Conservation (phyloP, 495 filamentous ascomycete species). For the Corynascus novoguineensis region DNA sequence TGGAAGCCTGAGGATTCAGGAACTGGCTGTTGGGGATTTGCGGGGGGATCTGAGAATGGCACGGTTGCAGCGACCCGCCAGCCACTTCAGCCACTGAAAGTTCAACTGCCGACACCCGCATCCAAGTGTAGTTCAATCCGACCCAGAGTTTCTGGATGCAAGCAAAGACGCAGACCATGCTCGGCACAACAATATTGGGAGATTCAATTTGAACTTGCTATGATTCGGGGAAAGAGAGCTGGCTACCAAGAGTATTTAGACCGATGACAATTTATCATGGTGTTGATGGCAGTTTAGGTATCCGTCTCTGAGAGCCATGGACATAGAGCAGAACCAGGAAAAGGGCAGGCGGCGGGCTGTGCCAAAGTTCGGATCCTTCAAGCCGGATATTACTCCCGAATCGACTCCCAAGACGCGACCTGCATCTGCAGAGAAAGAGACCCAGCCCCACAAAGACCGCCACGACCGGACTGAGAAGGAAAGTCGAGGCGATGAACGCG, state of each 20-base stretch:
- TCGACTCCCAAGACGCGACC: neutral
- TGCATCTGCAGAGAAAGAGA: constrained; percentile 1
- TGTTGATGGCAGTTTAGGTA: too few species aligned
- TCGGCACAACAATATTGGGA: too few species aligned
- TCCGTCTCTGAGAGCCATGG: neutral
- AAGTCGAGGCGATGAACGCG: neutral
- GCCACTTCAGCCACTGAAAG: neutral
- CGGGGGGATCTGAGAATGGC: constrained; percentile 1
- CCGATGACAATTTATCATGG: too few species aligned
- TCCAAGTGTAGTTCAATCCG: too few species aligned
- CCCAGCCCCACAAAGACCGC: neutral
- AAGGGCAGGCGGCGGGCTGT: constrained; percentile 30
- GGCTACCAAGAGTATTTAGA: too few species aligned
- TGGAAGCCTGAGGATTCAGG: neutral
- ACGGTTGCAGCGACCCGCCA: neutral
- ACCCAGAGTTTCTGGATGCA: too few species aligned
- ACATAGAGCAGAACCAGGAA: constrained; percentile 23
- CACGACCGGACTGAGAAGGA: neutral
- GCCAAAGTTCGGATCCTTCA: constrained; percentile 68
- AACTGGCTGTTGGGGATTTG: too few species aligned
- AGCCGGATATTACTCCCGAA: constrained; percentile 36
- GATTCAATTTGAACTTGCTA: too few species aligned
- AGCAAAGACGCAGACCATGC: too few species aligned
- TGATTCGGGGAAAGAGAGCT: neutral
- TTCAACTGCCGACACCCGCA: neutral